Conservation (phyloP, 306 rosid species). For the Ormosia semicastrata region DNA sequence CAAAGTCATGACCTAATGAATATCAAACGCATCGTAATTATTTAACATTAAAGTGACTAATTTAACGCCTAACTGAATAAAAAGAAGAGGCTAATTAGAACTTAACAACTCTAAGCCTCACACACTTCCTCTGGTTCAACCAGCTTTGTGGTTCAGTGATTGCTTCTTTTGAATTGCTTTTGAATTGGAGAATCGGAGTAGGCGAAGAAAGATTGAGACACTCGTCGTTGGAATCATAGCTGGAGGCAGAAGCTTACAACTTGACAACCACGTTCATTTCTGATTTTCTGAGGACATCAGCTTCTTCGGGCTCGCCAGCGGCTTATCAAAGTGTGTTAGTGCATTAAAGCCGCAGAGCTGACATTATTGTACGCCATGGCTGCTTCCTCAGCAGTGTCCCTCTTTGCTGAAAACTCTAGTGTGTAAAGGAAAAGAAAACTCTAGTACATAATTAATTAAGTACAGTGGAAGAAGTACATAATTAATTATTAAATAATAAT, state of each 20-base stretch:
- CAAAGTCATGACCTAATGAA: too few relatives aligned
- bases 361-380: conserved; percentile 77
- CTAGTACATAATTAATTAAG: too few relatives aligned
- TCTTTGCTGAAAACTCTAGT: too few relatives aligned
- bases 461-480: too few relatives aligned
- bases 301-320: conserved; percentile 2
- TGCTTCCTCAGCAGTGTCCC: conserved; percentile 87
- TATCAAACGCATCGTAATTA: too few relatives aligned
- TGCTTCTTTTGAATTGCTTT: background rate
- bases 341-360: conserved; percentile 70
- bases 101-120: too few relatives aligned
- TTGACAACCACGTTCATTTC: background rate
- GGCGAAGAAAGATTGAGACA: conserved; percentile 58
- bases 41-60: too few relatives aligned
- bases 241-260: conserved; percentile 36
- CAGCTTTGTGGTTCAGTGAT: background rate
- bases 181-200: conserved; percentile 68
- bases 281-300: background rate
- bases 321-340: conserved; percentile 45
- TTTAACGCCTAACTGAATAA: too few relatives aligned
- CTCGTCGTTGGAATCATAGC: conserved; percentile 68
- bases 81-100: too few relatives aligned
- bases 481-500: too few relatives aligned
- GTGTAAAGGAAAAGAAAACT: too few relatives aligned
- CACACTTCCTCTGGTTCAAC: background rate